Conservation (phyloP, 2,329 filamentous ascomycete species). For the Fusarium chuoi region DNA sequence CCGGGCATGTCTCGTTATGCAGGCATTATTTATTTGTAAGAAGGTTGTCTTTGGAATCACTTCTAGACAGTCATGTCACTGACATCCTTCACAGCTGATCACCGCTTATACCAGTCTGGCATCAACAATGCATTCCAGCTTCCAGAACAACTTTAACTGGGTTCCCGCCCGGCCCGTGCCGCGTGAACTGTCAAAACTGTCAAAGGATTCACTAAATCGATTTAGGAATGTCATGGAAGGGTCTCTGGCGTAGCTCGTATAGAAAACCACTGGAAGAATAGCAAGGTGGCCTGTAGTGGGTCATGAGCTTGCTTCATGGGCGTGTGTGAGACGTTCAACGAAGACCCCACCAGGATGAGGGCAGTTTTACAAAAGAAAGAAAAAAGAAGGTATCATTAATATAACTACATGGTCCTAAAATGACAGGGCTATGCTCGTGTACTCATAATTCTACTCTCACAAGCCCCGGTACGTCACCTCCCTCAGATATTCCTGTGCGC, state of each 20-base stretch:
- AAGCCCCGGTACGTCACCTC: background rate
- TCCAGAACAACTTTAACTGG: background rate
- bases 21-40: background rate
- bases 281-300: background rate
- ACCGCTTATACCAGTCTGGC: background rate
- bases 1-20: background rate
- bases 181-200: background rate
- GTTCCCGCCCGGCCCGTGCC: background rate
- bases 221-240: background rate
- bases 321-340: background rate
- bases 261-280: background rate
- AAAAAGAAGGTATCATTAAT: conserved; percentile 13
- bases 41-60: background rate
- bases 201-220: background rate
- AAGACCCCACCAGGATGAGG: background rate
- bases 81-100: background rate
- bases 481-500: conserved; percentile 12
- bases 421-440: background rate
- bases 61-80: background rate
- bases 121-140: background rate
- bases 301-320: background rate
- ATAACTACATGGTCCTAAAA: background rate
- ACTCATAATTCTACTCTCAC: background rate
- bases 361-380: background rate
- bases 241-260: background rate